Evolutionary conservation across 2,329 filamentous ascomycete species (phyloP).

Genomic region (Fusarium sp.): DNA sequence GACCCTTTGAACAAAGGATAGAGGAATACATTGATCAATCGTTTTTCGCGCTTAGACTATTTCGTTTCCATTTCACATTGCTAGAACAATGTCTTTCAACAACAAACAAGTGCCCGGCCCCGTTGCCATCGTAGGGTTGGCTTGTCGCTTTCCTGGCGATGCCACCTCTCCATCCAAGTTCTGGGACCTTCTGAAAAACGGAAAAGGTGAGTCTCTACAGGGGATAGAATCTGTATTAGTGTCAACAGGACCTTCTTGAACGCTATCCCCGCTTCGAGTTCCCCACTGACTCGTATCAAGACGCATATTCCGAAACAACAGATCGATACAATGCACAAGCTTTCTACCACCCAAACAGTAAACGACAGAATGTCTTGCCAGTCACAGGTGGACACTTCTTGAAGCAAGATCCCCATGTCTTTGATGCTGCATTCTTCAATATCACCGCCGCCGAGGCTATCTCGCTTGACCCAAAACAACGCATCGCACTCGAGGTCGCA

Average conservation of each 20-base stretch:
- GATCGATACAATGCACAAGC: conserved; percentile 3
- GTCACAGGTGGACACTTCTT: conserved; percentile 1
- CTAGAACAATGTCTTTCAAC: background rate
- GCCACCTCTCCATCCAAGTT: conserved; percentile 5
- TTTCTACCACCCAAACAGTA: conserved; percentile 14
- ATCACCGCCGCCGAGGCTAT: conserved; percentile 6
- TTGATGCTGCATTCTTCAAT: conserved; percentile 18
- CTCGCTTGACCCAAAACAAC: conserved; percentile 22
- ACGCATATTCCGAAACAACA: background rate
- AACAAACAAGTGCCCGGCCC: conserved; percentile 1
- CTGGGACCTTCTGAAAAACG: conserved; percentile 15
- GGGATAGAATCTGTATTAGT: background rate
- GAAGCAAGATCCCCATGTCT: conserved; percentile 3
- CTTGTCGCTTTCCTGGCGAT: conserved; percentile 17
- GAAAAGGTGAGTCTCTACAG: background rate
- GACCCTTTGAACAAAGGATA: background rate
- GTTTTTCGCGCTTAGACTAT: background rate
- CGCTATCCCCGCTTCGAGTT: background rate
- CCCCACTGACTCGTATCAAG: background rate
- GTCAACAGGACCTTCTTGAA: background rate
- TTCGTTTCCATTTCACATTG: background rate
- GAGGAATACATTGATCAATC: background rate
- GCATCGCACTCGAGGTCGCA: conserved; percentile 7
- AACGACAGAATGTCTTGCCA: background rate
- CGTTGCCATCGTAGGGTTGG: conserved; percentile 26